Conservation (phyloP, 768 basidiomycete genomes). For the Phaffia tasmanica region DNA sequence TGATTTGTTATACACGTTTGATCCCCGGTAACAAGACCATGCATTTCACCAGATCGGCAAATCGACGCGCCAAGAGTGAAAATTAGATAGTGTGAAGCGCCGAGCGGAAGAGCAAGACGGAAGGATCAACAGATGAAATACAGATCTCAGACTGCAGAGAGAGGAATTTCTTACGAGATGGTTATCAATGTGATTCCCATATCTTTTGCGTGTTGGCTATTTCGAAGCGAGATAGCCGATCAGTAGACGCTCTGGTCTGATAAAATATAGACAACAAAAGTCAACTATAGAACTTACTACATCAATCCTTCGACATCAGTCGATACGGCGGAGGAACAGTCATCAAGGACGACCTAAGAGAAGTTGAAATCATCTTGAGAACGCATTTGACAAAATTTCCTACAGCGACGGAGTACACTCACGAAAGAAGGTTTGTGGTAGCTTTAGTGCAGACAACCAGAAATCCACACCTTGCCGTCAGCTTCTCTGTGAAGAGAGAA, state of each 20-base stretch:
- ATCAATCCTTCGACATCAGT: conserved; percentile 91
- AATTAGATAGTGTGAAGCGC: not conserved
- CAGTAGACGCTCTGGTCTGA: too few relatives aligned
- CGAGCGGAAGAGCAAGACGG: conserved; percentile 30
- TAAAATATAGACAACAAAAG: too few relatives aligned
- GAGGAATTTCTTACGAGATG: conserved; percentile 48
- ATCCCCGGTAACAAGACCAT: too few relatives aligned
- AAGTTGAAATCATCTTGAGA: too few relatives aligned
- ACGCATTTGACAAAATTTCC: too few relatives aligned
- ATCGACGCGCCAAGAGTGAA: not conserved
- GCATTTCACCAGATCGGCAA: too few relatives aligned
- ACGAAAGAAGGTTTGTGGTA: conserved; percentile 35
- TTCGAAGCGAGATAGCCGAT: too few relatives aligned
- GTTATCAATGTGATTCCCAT: conserved; percentile 86
- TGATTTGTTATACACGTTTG: too few relatives aligned
- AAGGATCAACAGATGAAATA: not conserved
- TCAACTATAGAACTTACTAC: conserved; percentile 43
- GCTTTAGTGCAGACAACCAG: conserved; percentile 15
- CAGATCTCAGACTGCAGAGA: not conserved
- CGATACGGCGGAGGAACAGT: conserved; percentile 91
- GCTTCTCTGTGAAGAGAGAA: not conserved
- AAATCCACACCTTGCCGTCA: not conserved
- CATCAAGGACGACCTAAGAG: conserved; percentile 41
- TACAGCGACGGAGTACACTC: too few relatives aligned
- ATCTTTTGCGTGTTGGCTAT: conserved; percentile 68